Evolutionary conservation across 495 filamentous ascomycete genomes (phyloP), one percentile per base, ranked within the genome.

Genomic region (Gamarada debralockiae): DNA sequence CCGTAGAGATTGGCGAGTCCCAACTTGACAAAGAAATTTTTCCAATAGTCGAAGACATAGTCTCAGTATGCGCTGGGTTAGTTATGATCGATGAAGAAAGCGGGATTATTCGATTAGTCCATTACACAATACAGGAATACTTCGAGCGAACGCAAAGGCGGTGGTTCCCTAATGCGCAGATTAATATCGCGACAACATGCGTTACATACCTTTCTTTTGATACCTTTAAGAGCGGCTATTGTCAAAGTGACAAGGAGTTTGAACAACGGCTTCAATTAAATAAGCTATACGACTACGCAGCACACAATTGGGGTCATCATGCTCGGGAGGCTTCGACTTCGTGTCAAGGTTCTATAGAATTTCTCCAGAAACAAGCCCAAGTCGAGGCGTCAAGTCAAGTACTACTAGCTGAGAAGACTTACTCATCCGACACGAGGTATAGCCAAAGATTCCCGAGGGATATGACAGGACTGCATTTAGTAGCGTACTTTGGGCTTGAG

Each of bases 81-180:
- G 68, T 70, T 0, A 63, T 55, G 6, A 53, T 72, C 2, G 73
- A 82, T 43, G 25, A 69, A 18, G 65, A 69, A 18, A 80, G 68
- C 44, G 29, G 56, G 13, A 65, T 73, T 33, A 63, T 80, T 37
- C 72, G 73, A 13, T 63, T 83, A 7, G 71, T 48, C 3, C n/a
- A n/a, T n/a, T n/a, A n/a, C 46, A 55, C 25, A 24, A 55, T 25
- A 55, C 52, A 33, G n/a, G n/a, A n/a, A n/a, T n/a, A n/a, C n/a
- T n/a, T n/a, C n/a, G n/a, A n/a, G n/a, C n/a, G n/a, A n/a, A 48
- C 36, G n/a, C 52, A 55, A 21, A 44, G 17, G 22, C 6, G 6
- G 5, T 50, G 25, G 34, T 48, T 50, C 22, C 43, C 52, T 7
- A 25, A 38, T 27, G 33, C 44, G n/a, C 5, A 55, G 29, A 25